Evolutionary conservation across 768 basidiomycete species (phyloP).

Genomic region (Lentinula sp.): DNA sequence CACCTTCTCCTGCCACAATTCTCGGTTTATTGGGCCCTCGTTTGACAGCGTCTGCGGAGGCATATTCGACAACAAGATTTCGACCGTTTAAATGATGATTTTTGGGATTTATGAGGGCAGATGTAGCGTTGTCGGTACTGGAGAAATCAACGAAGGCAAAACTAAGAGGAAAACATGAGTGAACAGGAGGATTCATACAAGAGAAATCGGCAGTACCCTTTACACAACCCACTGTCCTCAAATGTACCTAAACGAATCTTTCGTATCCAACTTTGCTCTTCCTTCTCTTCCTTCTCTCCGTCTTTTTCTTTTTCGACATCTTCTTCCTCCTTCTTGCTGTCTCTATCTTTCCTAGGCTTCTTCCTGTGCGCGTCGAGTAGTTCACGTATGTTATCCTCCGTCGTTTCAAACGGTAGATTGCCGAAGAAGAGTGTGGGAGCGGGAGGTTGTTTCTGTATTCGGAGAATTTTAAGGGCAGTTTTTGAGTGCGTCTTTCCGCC

Average conservation of each 20-base stretch:
- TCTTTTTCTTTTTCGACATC: conserved; percentile 21
- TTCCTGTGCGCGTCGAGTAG: conserved; percentile 65
- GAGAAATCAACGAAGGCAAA: conserved; percentile 95
- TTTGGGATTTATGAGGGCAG: conserved; percentile 73
- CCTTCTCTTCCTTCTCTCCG: conserved; percentile 17
- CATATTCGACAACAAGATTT: conserved; percentile 82
- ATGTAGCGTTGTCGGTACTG: conserved; percentile 70
- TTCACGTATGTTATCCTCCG: conserved; percentile 66
- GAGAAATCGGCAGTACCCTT: conserved; percentile 59
- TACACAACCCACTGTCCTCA: conserved; percentile 91
- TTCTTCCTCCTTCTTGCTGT: conserved; percentile 24
- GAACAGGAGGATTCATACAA: background rate
- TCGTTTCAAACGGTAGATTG: conserved; percentile 89
- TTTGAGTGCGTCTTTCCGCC: conserved; percentile 36
- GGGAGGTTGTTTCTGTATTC: conserved; percentile 74
- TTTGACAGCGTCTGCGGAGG: conserved; percentile 83
- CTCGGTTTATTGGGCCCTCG: conserved; percentile 56
- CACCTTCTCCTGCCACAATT: conserved; percentile 8
- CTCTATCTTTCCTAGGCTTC: conserved; percentile 24
- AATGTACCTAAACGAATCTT: conserved; percentile 94
- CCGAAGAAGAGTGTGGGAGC: conserved; percentile 88
- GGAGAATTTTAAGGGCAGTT: conserved; percentile 72
- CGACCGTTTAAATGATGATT: conserved; percentile 84
- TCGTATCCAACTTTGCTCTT: conserved; percentile 53
- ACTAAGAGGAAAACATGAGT: conserved; percentile 30